Conservation (phyloP, 2,329 filamentous ascomycete species). For the Myriosclerotinia curreyana region DNA sequence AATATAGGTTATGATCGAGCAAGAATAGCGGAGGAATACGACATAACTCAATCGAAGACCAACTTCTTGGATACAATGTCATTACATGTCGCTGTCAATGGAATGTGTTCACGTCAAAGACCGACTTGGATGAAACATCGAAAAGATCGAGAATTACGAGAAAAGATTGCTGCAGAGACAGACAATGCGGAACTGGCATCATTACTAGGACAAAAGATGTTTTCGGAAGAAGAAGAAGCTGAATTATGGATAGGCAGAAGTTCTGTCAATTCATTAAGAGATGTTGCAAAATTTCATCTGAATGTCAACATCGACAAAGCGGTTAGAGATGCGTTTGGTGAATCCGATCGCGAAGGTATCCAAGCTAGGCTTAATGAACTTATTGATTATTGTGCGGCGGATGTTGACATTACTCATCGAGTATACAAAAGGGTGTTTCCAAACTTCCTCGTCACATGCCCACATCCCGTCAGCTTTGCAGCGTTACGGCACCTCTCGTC, state of each 20-base stretch:
- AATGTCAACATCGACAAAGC: conserved; percentile 89
- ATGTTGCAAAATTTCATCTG: conserved; percentile 96
- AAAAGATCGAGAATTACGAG: conserved; percentile 80
- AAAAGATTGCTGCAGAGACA: conserved; percentile 71
- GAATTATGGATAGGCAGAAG: conserved; percentile 94
- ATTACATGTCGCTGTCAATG: conserved; percentile 93
- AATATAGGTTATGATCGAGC: conserved; percentile 95
- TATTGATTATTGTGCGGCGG: conserved; percentile 89
- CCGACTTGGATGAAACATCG: conserved; percentile 97
- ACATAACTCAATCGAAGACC: conserved; percentile 75
- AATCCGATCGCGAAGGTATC: conserved; percentile 70
- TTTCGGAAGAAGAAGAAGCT: conserved; percentile 75
- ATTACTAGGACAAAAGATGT: conserved; percentile 63
- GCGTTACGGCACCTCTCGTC: conserved; percentile 89
- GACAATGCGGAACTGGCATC: conserved; percentile 68
- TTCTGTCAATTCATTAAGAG: conserved; percentile 89
- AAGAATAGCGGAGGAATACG: conserved; percentile 84
- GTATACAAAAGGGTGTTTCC: conserved; percentile 95
- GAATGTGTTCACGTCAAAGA: conserved; percentile 95
- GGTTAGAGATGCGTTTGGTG: conserved; percentile 80
- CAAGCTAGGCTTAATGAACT: conserved; percentile 72
- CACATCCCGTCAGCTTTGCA: conserved; percentile 95
- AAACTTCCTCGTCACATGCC: conserved; percentile 83
- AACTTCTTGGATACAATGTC: conserved; percentile 98
- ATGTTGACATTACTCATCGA: conserved; percentile 87